Conservation (phyloP, 2,329 filamentous ascomycete genomes). For the Fusarium papillatum region DNA sequence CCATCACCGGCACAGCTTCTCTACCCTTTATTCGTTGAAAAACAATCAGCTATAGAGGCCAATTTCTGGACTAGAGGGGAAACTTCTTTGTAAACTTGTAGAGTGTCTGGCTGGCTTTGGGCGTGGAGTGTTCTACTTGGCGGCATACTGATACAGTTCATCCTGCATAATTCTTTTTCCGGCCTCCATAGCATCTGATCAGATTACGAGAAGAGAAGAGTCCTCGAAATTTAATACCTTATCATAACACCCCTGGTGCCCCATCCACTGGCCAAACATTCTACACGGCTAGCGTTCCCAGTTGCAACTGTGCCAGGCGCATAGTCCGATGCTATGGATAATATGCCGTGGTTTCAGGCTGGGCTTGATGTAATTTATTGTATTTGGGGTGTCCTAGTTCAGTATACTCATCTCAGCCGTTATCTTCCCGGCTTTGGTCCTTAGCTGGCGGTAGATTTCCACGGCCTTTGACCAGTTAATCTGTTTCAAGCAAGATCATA, state of each 20-base stretch:
- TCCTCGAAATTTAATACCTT: no score
- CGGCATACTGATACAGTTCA: background rate
- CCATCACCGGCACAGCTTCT: background rate
- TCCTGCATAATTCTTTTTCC: background rate
- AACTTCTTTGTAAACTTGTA: no score
- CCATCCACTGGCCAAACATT: no score
- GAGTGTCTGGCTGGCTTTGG: no score
- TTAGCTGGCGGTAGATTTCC: background rate
- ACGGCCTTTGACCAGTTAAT: background rate
- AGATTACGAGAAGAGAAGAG: no score
- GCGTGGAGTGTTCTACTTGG: background rate
- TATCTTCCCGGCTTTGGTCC: background rate
- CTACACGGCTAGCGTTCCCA: no score
- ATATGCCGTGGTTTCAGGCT: background rate
- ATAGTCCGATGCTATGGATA: background rate
- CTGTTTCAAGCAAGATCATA: background rate
- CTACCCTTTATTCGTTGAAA: background rate
- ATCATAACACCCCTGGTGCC: no score
- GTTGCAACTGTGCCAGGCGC: background rate
- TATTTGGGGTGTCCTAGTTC: background rate
- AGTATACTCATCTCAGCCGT: background rate
- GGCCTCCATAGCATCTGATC: background rate
- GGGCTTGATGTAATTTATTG: rapidly evolving
- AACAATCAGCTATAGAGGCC: no score
- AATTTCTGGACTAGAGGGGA: no score